Evolutionary conservation across 345 rosid species (phyloP), one percentile per base, ranked within the genome.

Genomic region (Syzygium oleosum): DNA sequence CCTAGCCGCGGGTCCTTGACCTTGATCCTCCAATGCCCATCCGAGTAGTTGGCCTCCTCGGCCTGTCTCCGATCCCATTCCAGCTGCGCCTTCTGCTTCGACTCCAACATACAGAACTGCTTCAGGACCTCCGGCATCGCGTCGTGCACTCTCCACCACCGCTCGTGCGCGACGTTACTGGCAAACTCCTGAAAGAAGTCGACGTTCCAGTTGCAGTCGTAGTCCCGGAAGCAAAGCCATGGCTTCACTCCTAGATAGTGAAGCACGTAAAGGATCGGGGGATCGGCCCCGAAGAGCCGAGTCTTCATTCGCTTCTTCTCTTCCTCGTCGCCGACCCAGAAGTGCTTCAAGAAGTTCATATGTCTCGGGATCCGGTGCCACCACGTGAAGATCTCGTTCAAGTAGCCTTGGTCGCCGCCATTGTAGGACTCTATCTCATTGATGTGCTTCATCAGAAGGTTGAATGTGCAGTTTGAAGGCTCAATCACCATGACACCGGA

Each of bases 101-200:
- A 95, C 84, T 91, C 88, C 84, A 98, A 86, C 87, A 94, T 51
- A 87, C 99, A 98, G 87, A 96, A 98, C 88, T 95, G 95, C 68
- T 96, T 98, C 88, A 98, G 90, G 86, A 93, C 90, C 87, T 92
- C 91, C 1, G 99, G 99, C 99, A 98, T 98, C 29, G 96, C 94
- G 88, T 98, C 99, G 41, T 96, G 99, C 87, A 96, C 98, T 88
- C 89, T 96, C 99, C 99, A 96, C 99, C 99, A 98, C 80, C 90
- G 90, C 31, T 85, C 90, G 89, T 96, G 99, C 80, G 99, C 99
- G 11, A 92, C 94, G 88, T 98, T 98, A 7, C 98, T 94, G 0
- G 99, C 99, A 73, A 96, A 98, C 93, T 98, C 99, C 87, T 93
- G 94, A 63, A 95, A 88, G 88, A 95, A 96, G 85, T 95, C 98